A percentile compares a stretch with the other conserved stretches of the same genome.
These are phyloP conservation scores for Fusarium sulawesiense DNA, from an alignment of 2,329 filamentous ascomycete species.

Conservation along the genomic window DNA sequence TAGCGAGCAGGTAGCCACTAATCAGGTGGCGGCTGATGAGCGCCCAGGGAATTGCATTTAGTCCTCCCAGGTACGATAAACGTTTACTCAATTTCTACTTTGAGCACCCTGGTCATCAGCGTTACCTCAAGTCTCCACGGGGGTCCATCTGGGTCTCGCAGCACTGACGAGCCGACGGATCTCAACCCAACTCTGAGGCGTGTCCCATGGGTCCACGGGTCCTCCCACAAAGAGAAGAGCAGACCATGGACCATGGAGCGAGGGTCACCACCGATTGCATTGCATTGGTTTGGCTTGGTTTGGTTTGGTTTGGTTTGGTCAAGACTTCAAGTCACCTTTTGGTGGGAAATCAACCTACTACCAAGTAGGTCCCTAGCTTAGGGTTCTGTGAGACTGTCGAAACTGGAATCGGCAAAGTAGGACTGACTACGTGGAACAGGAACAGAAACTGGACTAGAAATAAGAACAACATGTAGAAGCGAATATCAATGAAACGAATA, in stretches of 20 bases:
- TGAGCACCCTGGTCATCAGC: conserved; percentile 47
- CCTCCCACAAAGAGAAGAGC: conserved; percentile 43
- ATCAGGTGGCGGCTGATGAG: conserved; percentile 14
- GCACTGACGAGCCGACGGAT: conserved; percentile 54
- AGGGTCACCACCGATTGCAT: conserved; percentile 29
- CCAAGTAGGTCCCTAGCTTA: background rate
- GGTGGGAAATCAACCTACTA: conserved; percentile 9
- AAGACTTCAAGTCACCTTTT: conserved; percentile 20
- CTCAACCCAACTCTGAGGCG: conserved; percentile 54
- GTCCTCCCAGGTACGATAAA: conserved; percentile 19
- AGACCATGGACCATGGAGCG: conserved; percentile 22
- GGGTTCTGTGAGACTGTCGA: conserved; percentile 12
- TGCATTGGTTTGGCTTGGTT: conserved; percentile 1
- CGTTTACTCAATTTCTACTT: conserved; percentile 50
- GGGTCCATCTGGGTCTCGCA: conserved; percentile 54
- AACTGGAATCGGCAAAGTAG: conserved; percentile 1
- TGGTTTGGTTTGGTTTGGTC: background rate
- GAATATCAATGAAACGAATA: background rate
- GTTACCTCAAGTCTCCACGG: conserved; percentile 52
- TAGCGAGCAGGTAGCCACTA: conserved; percentile 45
- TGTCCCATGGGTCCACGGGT: conserved; percentile 47
- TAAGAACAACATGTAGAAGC: conserved; percentile 1
- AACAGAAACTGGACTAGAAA: background rate
- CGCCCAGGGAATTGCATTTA: background rate
- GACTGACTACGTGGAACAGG: background rate